A percentile compares a stretch with the other conserved stretches of the same genome.
phyloP scores from a whole-genome alignment of 148 eudicot genomes.

The Silene conica region DNA sequence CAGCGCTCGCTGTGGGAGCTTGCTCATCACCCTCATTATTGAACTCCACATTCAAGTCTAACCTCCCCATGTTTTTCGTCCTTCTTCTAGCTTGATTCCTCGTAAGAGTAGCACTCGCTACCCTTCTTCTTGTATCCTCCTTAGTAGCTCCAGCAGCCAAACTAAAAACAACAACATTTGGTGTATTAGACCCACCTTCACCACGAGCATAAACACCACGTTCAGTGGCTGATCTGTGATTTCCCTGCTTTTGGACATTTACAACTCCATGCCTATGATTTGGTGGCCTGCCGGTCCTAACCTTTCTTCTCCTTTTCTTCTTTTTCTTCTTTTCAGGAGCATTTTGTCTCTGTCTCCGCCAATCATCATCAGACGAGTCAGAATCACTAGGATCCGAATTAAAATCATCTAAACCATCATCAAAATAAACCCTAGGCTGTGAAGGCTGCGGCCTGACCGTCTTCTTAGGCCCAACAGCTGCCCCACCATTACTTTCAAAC shows the following conservation, averaged over 20 bases:
- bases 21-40: slow-evolving; percentile 60
- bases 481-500: slow-evolving; percentile 23
- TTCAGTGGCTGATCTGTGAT: slow-evolving; percentile 10
- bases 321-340: slow-evolving; percentile 22
- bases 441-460: slow-evolving; percentile 8
- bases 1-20: slow-evolving; percentile 33
- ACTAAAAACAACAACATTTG: slow-evolving; percentile 22
- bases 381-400: slow-evolving; percentile 49
- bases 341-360: slow-evolving; percentile 33
- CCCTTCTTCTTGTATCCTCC: slow-evolving; percentile 29
- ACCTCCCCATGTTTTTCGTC: slow-evolving; percentile 41
- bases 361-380: slow-evolving; percentile 56
- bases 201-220: slow-evolving; percentile 19
- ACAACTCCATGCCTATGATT: slow-evolving; percentile 24
- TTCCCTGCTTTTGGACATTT: slow-evolving; percentile 14
- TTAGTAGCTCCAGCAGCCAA: slow-evolving; percentile 21
- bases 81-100: slow-evolving; percentile 51
- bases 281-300: slow-evolving; percentile 1
- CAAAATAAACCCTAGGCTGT: slow-evolving; percentile 43
- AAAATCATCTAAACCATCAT: slow-evolving; percentile 44
- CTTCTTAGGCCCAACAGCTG: slow-evolving; percentile 22
- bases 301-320: slow-evolving; percentile 34
- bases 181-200: slow-evolving; percentile 17
- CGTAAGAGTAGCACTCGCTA: slow-evolving; percentile 17
- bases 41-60: slow-evolving; percentile 63